Evolutionary conservation across 2,329 filamentous ascomycete genomes (phyloP).

Genomic region (Colletotrichum higginsianum): DNA sequence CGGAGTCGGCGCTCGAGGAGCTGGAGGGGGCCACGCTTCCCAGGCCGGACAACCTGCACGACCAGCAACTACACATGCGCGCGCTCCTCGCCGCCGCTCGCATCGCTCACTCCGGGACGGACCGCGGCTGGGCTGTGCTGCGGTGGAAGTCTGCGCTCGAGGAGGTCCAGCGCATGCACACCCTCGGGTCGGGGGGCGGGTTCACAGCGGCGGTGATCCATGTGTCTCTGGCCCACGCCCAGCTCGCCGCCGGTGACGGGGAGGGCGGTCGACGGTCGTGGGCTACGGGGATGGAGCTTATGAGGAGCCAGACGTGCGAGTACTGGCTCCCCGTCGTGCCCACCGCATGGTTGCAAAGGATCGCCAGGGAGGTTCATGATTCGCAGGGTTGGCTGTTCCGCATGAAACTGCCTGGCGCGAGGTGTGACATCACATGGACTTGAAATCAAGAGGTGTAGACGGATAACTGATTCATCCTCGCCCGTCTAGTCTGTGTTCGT

Average conservation of each 20-base stretch:
- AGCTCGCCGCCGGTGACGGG: slow-evolving; percentile 44
- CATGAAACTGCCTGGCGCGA: slow-evolving; percentile 51
- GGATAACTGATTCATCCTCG: too few relatives aligned
- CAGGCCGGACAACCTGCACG: slow-evolving; percentile 49
- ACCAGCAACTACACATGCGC: slow-evolving; percentile 52
- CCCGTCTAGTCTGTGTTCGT: too few relatives aligned
- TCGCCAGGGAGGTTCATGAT: slow-evolving; percentile 48
- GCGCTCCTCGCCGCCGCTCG: slow-evolving; percentile 48
- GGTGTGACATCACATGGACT: slow-evolving; percentile 42
- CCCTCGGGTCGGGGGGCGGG: slow-evolving; percentile 44
- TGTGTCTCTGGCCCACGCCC: slow-evolving; percentile 49
- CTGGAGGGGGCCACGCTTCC: slow-evolving; percentile 43
- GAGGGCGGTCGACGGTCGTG: slow-evolving; percentile 43
- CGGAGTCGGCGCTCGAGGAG: slow-evolving; percentile 39
- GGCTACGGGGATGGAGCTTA: slow-evolving; percentile 42
- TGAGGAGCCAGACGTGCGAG: slow-evolving; percentile 48
- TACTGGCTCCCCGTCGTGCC: slow-evolving; percentile 50
- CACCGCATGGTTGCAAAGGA: slow-evolving; percentile 49
- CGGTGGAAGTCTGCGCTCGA: slow-evolving; percentile 45
- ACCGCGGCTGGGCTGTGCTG: slow-evolving; percentile 32
- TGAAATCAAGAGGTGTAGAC: neutral
- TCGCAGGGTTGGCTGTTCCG: slow-evolving; percentile 50
- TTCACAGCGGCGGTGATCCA: slow-evolving; percentile 49
- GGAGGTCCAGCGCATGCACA: slow-evolving; percentile 44
- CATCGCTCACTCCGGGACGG: neutral